phyloP scores from a whole-genome alignment of 2,329 filamentous ascomycete species.

The Basipetospora chlamydospora region DNA sequence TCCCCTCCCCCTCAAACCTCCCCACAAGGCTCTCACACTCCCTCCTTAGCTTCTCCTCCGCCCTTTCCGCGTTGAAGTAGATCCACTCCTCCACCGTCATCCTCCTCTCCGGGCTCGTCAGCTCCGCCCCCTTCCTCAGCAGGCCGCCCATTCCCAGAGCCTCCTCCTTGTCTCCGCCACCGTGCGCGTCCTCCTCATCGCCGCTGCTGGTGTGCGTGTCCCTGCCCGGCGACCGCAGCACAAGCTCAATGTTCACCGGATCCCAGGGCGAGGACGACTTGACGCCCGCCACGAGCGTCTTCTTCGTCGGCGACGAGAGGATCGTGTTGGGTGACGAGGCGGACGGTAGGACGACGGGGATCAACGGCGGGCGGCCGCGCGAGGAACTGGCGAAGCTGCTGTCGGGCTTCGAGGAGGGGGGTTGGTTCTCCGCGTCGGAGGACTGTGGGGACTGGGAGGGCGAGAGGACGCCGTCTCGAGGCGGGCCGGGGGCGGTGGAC shows the following conservation, averaged over 20 bases:
- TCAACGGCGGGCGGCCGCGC: slow-evolving; percentile 28
- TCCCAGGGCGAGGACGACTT: slow-evolving; percentile 53
- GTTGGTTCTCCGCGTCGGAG: slow-evolving; percentile 68
- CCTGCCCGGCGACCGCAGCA: slow-evolving; percentile 36
- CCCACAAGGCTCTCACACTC: slow-evolving; percentile 76
- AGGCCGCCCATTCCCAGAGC: slow-evolving; percentile 30
- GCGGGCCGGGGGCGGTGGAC: slow-evolving; percentile 31
- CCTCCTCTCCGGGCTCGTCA: slow-evolving; percentile 63
- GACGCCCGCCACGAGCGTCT: slow-evolving; percentile 39
- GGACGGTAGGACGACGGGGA: slow-evolving; percentile 21
- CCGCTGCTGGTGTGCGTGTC: slow-evolving; percentile 16
- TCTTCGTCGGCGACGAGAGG: slow-evolving; percentile 45
- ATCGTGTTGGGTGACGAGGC: slow-evolving; percentile 31
- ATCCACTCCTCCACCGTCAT: slow-evolving; percentile 97
- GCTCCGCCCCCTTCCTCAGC: slow-evolving; percentile 38
- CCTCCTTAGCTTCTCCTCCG: slow-evolving; percentile 62
- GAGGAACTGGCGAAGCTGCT: not conserved
- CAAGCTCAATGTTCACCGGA: slow-evolving; percentile 58
- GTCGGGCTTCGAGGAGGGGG: slow-evolving; percentile 49
- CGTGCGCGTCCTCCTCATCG: slow-evolving; percentile 25
- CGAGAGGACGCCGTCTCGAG: slow-evolving; percentile 39
- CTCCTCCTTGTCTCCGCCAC: slow-evolving; percentile 26
- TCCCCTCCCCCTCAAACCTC: slow-evolving; percentile 71
- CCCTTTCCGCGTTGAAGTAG: slow-evolving; percentile 60
- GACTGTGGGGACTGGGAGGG: slow-evolving; percentile 59